These are phyloP conservation scores for Eucalyptus curtisii DNA, from an alignment of 345 rosid species.

Conservation along the genomic window DNA sequence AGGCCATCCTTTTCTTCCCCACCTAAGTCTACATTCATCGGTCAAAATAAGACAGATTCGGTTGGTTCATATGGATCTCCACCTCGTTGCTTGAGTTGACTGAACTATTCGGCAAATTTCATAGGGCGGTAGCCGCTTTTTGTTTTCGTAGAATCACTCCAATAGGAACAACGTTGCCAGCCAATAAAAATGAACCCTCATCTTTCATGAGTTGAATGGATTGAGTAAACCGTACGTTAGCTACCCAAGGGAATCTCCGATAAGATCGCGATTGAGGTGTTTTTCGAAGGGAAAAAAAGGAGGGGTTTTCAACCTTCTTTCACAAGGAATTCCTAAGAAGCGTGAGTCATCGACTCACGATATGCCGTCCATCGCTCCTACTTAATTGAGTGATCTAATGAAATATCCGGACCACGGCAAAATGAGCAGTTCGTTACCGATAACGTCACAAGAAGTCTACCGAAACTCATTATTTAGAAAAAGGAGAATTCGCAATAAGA, in stretches of 20 bases:
- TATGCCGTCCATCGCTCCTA: too few species aligned
- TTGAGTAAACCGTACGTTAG: background rate
- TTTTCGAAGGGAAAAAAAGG: background rate
- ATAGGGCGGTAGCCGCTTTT: background rate
- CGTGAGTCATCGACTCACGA: too few species aligned
- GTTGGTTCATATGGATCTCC: background rate
- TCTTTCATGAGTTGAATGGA: background rate
- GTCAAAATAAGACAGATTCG: background rate
- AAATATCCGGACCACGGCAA: fast-evolving
- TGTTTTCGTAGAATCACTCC: background rate
- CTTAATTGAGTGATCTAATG: too few species aligned
- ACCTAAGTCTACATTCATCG: background rate
- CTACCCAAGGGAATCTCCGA: background rate
- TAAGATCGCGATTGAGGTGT: too few species aligned
- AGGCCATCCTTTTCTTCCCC: background rate
- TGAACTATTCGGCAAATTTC: background rate
- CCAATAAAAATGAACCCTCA: background rate
- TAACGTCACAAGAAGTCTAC: fast-evolving
- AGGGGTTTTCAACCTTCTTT: background rate
- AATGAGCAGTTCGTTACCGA: fast-evolving
- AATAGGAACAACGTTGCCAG: background rate
- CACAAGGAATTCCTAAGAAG: too few species aligned
- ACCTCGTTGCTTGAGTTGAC: background rate
- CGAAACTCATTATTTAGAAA: too few species aligned
- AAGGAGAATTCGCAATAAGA: too few species aligned